Evolutionary conservation across 1,284 basidiomycete species (phyloP).

Genomic region (Golubevia pallescens): DNA sequence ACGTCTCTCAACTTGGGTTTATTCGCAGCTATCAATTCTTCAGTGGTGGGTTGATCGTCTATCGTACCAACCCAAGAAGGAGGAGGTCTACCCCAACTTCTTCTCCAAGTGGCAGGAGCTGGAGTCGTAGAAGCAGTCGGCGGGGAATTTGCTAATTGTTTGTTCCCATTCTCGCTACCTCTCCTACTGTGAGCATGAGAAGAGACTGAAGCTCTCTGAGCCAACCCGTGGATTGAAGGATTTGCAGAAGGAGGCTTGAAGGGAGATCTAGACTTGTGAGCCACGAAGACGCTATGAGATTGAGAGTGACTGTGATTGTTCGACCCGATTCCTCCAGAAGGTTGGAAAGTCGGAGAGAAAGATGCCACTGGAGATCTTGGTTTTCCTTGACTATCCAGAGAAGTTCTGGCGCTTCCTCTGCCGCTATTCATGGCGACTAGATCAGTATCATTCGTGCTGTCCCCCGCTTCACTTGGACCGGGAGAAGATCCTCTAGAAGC

Average conservation of each 20-base stretch:
- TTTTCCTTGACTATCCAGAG: background rate
- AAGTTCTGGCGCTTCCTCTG: background rate
- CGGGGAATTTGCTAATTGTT: background rate
- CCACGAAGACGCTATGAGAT: slow-evolving; percentile 44
- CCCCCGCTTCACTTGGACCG: slow-evolving; percentile 6
- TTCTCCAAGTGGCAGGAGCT: slow-evolving; percentile 36
- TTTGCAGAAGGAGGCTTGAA: slow-evolving; percentile 54
- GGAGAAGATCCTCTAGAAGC: slow-evolving; percentile 8
- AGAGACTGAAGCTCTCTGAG: slow-evolving; percentile 10
- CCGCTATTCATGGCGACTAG: background rate
- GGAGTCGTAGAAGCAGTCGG: slow-evolving; percentile 12
- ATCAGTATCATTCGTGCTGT: background rate
- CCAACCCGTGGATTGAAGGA: slow-evolving; percentile 25
- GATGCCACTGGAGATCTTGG: background rate
- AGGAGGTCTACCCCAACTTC: slow-evolving; percentile 52
- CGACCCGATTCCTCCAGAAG: no score
- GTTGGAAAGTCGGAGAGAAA: background rate
- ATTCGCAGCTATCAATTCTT: background rate
- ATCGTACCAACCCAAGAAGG: slow-evolving; percentile 49
- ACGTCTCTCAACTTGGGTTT: slow-evolving; percentile 40
- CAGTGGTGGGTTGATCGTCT: slow-evolving; percentile 24
- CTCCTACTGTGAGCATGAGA: background rate
- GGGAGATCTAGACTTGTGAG: slow-evolving; percentile 42
- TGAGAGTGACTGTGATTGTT: no score
- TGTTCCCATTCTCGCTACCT: background rate